phyloP scores from a whole-genome alignment of 2,329 filamentous ascomycete species.

The Zasmidium angulare region DNA sequence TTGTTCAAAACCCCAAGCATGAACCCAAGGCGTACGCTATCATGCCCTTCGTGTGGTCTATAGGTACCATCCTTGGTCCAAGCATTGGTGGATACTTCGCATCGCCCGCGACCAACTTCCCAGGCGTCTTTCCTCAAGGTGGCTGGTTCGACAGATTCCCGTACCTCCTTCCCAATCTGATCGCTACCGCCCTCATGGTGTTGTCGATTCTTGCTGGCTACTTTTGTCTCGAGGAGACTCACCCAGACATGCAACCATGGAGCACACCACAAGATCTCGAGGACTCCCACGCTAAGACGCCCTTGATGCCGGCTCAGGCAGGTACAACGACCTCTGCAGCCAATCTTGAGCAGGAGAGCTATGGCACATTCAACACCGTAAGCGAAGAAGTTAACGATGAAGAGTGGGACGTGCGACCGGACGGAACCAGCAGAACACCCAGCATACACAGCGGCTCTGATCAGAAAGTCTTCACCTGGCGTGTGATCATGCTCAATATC shows the following conservation, averaged over 20 bases:
- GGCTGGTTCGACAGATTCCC: slow-evolving; percentile 76
- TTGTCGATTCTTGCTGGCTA: slow-evolving; percentile 79
- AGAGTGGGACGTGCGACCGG: slow-evolving; percentile 51
- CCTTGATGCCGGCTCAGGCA: slow-evolving; percentile 64
- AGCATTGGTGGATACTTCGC: slow-evolving; percentile 86
- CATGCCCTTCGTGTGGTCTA: slow-evolving; percentile 92
- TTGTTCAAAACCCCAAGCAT: slow-evolving; percentile 79
- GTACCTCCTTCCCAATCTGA: slow-evolving; percentile 84
- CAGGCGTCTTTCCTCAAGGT: slow-evolving; percentile 64
- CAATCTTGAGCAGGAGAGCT: slow-evolving; percentile 70
- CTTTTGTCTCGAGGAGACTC: slow-evolving; percentile 81
- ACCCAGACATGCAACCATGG: slow-evolving; percentile 72
- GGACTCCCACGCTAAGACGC: slow-evolving; percentile 61
- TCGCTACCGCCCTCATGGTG: slow-evolving; percentile 75
- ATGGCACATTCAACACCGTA: slow-evolving; percentile 42
- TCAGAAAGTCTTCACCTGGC: slow-evolving; percentile 57
- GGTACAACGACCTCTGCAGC: slow-evolving; percentile 71
- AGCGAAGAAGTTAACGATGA: slow-evolving; percentile 55
- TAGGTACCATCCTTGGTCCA: slow-evolving; percentile 86
- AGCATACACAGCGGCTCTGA: slow-evolving; percentile 34
- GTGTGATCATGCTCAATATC: slow-evolving; percentile 73
- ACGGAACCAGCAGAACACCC: slow-evolving; percentile 41
- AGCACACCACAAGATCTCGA: slow-evolving; percentile 40
- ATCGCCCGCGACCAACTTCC: slow-evolving; percentile 73
- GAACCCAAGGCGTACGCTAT: slow-evolving; percentile 85